A percentile compares a stretch with the other conserved stretches of the same genome.
Conservation (phyloP, 2,329 filamentous ascomycete species). For the Cylindrodendrum hubeiense region DNA sequence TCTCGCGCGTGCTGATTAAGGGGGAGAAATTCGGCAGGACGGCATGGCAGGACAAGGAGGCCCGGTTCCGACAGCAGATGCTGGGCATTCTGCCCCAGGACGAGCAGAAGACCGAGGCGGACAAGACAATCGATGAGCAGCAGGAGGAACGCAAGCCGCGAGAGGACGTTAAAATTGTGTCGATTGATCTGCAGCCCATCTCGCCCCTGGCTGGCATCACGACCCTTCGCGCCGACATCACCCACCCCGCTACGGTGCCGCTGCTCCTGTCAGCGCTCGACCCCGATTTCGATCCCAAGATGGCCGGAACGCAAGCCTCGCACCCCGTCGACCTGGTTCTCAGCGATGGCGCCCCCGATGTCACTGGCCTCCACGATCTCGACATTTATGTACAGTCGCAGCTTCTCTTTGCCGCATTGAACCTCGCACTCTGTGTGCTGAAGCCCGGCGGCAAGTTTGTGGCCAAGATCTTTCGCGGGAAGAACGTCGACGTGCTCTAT, state of each 20-base stretch:
- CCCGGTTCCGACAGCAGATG: constrained; percentile 72
- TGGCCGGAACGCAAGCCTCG: constrained; percentile 65
- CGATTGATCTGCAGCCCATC: constrained; percentile 97
- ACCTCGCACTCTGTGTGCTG: constrained; percentile 92
- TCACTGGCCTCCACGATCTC: constrained; percentile 95
- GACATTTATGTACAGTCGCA: constrained; percentile 99
- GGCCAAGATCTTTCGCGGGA: constrained; percentile 95
- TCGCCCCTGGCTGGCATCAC: constrained; percentile 92
- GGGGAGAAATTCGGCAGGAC: constrained; percentile 89
- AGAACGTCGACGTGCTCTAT: constrained; percentile 95
- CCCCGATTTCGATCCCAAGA: constrained; percentile 68
- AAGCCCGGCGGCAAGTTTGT: constrained; percentile 96
- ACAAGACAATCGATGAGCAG: constrained; percentile 31
- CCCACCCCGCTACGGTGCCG: constrained; percentile 94
- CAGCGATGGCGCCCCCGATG: constrained; percentile 95
- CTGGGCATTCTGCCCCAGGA: constrained; percentile 61
- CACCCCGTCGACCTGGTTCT: constrained; percentile 93
- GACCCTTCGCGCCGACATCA: constrained; percentile 94
- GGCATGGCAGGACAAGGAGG: constrained; percentile 89
- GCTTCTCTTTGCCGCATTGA: constrained; percentile 92
- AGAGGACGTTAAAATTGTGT: constrained; percentile 89
- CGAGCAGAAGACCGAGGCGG: constrained; percentile 33
- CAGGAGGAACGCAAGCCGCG: constrained; percentile 58
- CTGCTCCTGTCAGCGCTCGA: constrained; percentile 89
- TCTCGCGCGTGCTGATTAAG: constrained; percentile 93